Conservation (phyloP, 2,329 filamentous ascomycete species). For the Xylariaceae sp. region DNA sequence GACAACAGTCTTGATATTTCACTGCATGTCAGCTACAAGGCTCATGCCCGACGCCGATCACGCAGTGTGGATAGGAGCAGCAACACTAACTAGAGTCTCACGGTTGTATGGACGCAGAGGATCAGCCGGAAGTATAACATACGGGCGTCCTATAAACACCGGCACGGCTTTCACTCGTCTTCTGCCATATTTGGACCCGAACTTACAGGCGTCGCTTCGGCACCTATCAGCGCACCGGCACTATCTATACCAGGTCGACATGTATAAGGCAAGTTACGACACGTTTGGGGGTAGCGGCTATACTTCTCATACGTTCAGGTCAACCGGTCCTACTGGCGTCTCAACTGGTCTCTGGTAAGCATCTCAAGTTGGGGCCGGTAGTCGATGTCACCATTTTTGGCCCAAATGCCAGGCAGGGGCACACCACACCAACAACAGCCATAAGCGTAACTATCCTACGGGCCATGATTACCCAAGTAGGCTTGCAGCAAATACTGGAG, state of each 20-base stretch:
- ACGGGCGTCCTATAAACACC: not conserved
- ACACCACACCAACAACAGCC: slow-evolving; percentile 16
- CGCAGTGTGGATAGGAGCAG: not conserved
- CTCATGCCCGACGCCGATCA: not conserved
- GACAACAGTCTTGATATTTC: slow-evolving; percentile 41
- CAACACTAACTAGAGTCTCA: too few species aligned
- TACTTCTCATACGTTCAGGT: slow-evolving; percentile 36
- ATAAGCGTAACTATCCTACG: slow-evolving; percentile 8
- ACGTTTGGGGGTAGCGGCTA: too few species aligned
- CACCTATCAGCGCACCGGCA: slow-evolving; percentile 5
- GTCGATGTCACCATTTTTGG: slow-evolving; percentile 19
- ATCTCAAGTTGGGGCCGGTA: slow-evolving; percentile 33
- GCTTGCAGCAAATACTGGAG: not conserved
- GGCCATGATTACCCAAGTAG: not conserved
- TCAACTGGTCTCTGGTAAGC: too few species aligned
- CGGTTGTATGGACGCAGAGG: slow-evolving; percentile 12
- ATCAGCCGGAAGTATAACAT: slow-evolving; percentile 12
- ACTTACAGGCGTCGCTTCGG: slow-evolving; percentile 8
- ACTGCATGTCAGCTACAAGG: slow-evolving; percentile 27
- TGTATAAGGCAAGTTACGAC: not conserved
- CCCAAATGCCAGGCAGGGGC: slow-evolving; percentile 20
- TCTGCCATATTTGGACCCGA: not conserved
- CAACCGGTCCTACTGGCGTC: too few species aligned
- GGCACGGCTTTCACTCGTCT: not conserved
- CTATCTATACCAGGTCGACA: not conserved